Base-by-base conservation (phyloP, 208 protist genomes). In the Leishmania turanica region DNA sequence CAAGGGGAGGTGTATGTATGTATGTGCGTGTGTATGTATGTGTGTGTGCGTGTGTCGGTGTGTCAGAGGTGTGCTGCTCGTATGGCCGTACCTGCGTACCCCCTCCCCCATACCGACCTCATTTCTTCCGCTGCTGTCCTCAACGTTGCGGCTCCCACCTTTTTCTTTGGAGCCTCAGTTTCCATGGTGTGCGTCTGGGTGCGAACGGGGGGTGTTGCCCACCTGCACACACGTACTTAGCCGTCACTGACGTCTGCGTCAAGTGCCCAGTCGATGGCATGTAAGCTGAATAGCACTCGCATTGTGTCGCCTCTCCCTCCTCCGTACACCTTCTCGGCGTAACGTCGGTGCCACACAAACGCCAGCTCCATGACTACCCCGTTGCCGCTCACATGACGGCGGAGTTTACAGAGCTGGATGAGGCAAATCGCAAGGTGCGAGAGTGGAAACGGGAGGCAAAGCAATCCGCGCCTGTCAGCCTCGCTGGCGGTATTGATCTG, bases 391-490 rank as follows among this genome's bases (percentile, higher is more conserved):
- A 53, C 42, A 77, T 72, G 66, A 74, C 11, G 5, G n/a, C 64
- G 1, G 45, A 73, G 64, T 85, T 86, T n/a, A 34, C 51, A 19
- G 78, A 84, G 40, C 27, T 88, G 64, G 64, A 82, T 19, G 79
- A 84, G 79, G 86, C 88, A 45, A 81, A 85, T 69, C 65, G 75
- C 15, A 93, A 91, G 81, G 80, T 89, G 31, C 58, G 47, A 27
- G 78, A 85, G 72, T 93, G 90, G 90, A 90, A 88, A 64, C 66
- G 78, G 21, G 84, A 87, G 69, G 87, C 80, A 1, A 70, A 77
- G 75, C 80, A 89, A 58, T 84, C 79, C 2, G 54, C 78, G 0
- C 74, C 76, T 11, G 79, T 88, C 21, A 31, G 65, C 42, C 82
- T 85, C 62, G 78, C 82, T 27, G 68, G 73, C 21, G 84, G 79